Conservation (phyloP, 805 yeast genomes). For the Komagataella phaffii region DNA sequence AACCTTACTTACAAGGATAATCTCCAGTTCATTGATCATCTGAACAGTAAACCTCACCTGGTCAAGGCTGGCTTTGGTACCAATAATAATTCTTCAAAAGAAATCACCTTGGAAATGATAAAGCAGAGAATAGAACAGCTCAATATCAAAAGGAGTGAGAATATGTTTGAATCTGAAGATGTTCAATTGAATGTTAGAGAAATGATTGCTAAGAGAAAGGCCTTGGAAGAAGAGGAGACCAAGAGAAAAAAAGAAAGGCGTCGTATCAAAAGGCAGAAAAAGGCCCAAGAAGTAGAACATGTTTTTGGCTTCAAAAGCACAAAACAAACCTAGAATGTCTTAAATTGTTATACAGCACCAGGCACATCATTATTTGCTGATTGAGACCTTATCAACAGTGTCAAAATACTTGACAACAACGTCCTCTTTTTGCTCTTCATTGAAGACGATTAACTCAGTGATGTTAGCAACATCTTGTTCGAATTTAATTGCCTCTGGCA, state of each 20-base stretch:
- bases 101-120: slow-evolving; percentile 36
- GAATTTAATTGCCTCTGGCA: slow-evolving; percentile 58
- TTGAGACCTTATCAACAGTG: slow-evolving; percentile 42
- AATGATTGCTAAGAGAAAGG: slow-evolving; percentile 24
- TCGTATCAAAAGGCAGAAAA: slow-evolving; percentile 10
- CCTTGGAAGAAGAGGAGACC: slow-evolving; percentile 22
- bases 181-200: slow-evolving; percentile 20
- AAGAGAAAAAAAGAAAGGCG: slow-evolving; percentile 16
- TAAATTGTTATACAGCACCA: neutral
- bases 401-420: slow-evolving; percentile 51
- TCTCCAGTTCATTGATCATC: slow-evolving; percentile 69
- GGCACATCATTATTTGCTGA: neutral
- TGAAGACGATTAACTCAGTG: slow-evolving; percentile 22
- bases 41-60: slow-evolving; percentile 62
- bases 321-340: slow-evolving; percentile 1
- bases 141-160: slow-evolving; percentile 15
- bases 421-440: slow-evolving; percentile 16
- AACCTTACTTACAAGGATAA: slow-evolving; percentile 73
- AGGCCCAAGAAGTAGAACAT: slow-evolving; percentile 5
- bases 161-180: slow-evolving; percentile 4
- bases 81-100: slow-evolving; percentile 12
- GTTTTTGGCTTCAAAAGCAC: slow-evolving; percentile 1
- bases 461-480: slow-evolving; percentile 54
- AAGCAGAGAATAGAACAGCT: slow-evolving; percentile 21
- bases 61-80: slow-evolving; percentile 21